Base-by-base conservation (phyloP, 257 asterid species). In the Solanum sitiens region DNA sequence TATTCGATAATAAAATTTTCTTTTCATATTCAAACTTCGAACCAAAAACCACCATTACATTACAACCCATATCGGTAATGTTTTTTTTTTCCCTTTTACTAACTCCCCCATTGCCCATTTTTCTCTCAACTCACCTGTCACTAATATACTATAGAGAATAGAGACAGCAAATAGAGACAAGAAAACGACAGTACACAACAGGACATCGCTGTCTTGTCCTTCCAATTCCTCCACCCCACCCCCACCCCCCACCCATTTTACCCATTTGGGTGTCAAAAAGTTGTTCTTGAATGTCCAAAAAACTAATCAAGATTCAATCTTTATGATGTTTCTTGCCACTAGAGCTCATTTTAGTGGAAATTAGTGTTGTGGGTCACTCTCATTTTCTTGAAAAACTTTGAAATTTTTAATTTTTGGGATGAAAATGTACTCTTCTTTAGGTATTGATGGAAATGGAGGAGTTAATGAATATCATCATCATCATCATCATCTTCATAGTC, bases 151-250 rank as follows among this genome's bases (percentile, higher is more conserved):
- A 21, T 10, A 37, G 30, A 61, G 47, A 27, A 85, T 37, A 85
- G 83, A 68, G 87, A 86, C 77, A 68, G 83, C 77, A 70, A 30
- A 86, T 16, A 42, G 87, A 86, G 61, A 86, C 77, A 86, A 80
- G 70, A 84, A 76, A 72, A 67, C 33, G 86, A 92, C 93, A 90
- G 92, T 87, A 91, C 93, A 90, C 85, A 90, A 91, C 94, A 89
- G 88, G 88, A 93, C 96, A 85, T 92, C 90, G 96, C 94, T 94
- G 95, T 93, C 93, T 90, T 90, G 91, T 91, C 93, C 89, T 33
- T 16, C 73, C 50, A n/a, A 35, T 71, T 44, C 72, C 72, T 9
- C 63, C 39, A 13, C 74, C 37, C 74, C 73, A n/a, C 18, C 0
- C 33, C 4, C 32, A 56, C 42, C 44, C 11, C 23, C 9, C 73